Evolutionary conservation across 1,139 yeast genomes (phyloP), one percentile per base, ranked within the genome.

Genomic region (Suhomyces bolitotheri): DNA sequence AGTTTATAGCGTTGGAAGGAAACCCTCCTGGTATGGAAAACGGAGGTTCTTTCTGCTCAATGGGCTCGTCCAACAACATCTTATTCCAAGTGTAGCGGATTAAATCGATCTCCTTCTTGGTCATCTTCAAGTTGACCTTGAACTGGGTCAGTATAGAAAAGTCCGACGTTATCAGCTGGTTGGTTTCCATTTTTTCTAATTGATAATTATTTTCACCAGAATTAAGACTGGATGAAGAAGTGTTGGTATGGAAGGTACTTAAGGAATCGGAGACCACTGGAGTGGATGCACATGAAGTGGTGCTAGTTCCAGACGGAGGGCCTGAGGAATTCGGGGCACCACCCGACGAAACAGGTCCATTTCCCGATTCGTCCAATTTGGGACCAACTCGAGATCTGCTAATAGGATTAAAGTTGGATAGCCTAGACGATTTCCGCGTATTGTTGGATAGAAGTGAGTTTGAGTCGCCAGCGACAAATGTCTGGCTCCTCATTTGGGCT

Each of bases 51-150:
- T 40, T 43, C 30, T 46, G 52, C 9, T 42, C 54, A 10, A 57
- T 44, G 5, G 62, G 60, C 31, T 64, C 73, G 32, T 69, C 75
- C 29, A 62, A 49, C 26, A 70, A 48, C 73, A 70, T 66, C 42
- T 58, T 58, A 50, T 66, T 65, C 76, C 76, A 70, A 14, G 73
- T 67, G 48, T 59, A 67, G 31, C 74, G 49, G 31, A 70, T 51
- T 34, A 68, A 51, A 17, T 68, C 73, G 29, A 68, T 69, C 38
- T 69, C 74, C 30, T 50, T 52, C 31, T 53, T 50, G 39, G 46
- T 53, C 27, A 69, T 51, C 13, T 51, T 51, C 35, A 69, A 54
- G 22, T 51, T 51, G 9, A 68, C 61, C 29, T 50, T 40, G 56
- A 49, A 59, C 40, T 44, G 56, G 44, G 36, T 51, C 45, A 46